Evolutionary conservation across 768 basidiomycete species (phyloP), one percentile per base, ranked within the genome.

Genomic region (Russula brevipes): DNA sequence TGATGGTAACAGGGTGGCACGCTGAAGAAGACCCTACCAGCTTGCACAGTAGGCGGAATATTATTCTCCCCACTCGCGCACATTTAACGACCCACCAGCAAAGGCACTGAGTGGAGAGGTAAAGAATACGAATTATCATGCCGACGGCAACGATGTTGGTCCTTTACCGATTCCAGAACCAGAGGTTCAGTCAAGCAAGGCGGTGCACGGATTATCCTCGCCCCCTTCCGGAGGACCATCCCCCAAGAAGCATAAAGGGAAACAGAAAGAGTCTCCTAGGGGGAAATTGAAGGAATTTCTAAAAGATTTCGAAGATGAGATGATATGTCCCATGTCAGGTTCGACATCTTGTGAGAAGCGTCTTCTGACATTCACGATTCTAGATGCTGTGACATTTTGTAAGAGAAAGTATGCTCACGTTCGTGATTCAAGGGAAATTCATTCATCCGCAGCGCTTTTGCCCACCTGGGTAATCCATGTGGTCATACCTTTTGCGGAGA

Each of bases 371-470:
- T 49, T 57, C 59, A 45, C 30, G 11, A 58, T 57, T 62, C 5
- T 65, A 90, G 88, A 71, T 91, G 89, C 65, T 87, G 76, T 72
- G 88, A 90, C 69, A 74, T 88, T 36, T 77, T 89, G 88, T 87
- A 71, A 69, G 85, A 47, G 19, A 31, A 38, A 57, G 33, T 24
- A 33, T 41, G 50, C 51, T 64, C 62, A 36, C 11, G 31, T 39
- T 47, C 59, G 31, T 49, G 45, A 45, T 58, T 8, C 31, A n/a
- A 33, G 19, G 17, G 35, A 53, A 45, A 61, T n/a, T 65, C 56
- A 57, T 39, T 47, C 8, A 42, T 19, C 31, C 59, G 14, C 63
- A 89, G 88, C 59, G 85, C 81, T 39, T 81, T 79, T 38, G 77
- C 86, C 4, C 84, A 89, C 70, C 64, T 84, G 33, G 79, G 81